Percentiles rank a stretch among this genome's conserved stretches.
Evolutionary conservation across 805 yeast species (phyloP).

Genomic region (Candida schatavii): DNA sequence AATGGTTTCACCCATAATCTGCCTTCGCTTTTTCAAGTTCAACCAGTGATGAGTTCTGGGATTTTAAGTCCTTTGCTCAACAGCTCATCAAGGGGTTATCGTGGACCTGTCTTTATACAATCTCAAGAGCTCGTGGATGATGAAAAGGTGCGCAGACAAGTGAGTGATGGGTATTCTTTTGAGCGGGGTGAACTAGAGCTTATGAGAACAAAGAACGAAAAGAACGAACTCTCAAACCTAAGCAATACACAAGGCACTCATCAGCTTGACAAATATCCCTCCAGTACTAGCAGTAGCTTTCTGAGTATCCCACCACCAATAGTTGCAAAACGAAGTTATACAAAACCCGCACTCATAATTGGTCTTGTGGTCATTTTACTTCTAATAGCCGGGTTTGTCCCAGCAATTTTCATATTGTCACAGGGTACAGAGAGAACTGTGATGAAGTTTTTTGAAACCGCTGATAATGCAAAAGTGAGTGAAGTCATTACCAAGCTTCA

Average conservation of each 20-base stretch:
- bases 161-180: not conserved
- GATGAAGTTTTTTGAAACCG: conserved; percentile 9
- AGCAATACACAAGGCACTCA: too few species aligned
- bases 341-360: too few species aligned
- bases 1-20: too few species aligned
- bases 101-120: not conserved
- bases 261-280: too few species aligned
- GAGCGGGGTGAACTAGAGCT: not conserved
- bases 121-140: not conserved
- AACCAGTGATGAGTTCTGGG: not conserved
- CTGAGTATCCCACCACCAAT: too few species aligned
- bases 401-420: conserved; percentile 21
- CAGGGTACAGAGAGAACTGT: conserved; percentile 30
- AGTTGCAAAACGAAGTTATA: too few species aligned
- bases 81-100: not conserved
- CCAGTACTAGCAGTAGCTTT: too few species aligned
- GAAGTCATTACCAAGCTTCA: not conserved
- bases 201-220: not conserved
- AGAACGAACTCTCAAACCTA: not conserved
- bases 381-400: conserved; percentile 17
- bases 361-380: conserved; percentile 13
- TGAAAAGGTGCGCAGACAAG: not conserved
- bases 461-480: not conserved
- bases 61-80: not conserved
- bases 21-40: too few species aligned